These are phyloP conservation scores for Byssochlamys sp. DNA, from an alignment of 2,329 filamentous ascomycete genomes.

Conservation along the genomic window DNA sequence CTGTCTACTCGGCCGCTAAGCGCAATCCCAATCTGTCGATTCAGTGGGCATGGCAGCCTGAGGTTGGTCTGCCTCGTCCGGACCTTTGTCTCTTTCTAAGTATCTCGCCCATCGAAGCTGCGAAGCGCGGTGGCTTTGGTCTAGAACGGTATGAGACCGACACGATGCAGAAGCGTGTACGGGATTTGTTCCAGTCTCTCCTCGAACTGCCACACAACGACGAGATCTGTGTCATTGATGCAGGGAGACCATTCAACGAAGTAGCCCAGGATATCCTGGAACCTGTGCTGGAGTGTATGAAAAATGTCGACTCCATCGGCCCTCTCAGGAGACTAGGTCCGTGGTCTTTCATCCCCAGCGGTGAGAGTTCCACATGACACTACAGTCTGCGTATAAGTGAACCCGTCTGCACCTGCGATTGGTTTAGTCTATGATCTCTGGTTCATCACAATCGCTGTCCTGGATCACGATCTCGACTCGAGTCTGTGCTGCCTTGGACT, in stretches of 20 bases:
- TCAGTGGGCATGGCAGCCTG: conserved; percentile 72
- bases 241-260: conserved; percentile 41
- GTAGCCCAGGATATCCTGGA: conserved; percentile 37
- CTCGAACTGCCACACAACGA: conserved; percentile 39
- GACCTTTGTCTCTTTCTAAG: conserved; percentile 84
- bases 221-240: conserved; percentile 48
- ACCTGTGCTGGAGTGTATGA: conserved; percentile 20
- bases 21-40: conserved; percentile 59
- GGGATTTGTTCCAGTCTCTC: conserved; percentile 58
- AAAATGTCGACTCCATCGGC: conserved; percentile 23
- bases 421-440: conserved; percentile 33
- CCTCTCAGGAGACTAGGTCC: conserved; percentile 26
- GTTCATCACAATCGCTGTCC: conserved; percentile 47
- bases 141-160: conserved; percentile 78
- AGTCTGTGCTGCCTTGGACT: conserved; percentile 5
- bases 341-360: conserved; percentile 15
- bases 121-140: conserved; percentile 74
- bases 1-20: conserved; percentile 88
- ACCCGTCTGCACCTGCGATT: not conserved
- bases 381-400: not conserved
- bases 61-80: conserved; percentile 75
- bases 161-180: conserved; percentile 70
- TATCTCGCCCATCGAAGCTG: conserved; percentile 62
- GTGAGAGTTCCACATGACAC: conserved; percentile 3
- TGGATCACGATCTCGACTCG: conserved; percentile 40